A percentile compares a stretch with the other conserved stretches of the same genome.
phyloP scores from a whole-genome alignment of 257 asterid genomes.

The Solanum chmielewskii region DNA sequence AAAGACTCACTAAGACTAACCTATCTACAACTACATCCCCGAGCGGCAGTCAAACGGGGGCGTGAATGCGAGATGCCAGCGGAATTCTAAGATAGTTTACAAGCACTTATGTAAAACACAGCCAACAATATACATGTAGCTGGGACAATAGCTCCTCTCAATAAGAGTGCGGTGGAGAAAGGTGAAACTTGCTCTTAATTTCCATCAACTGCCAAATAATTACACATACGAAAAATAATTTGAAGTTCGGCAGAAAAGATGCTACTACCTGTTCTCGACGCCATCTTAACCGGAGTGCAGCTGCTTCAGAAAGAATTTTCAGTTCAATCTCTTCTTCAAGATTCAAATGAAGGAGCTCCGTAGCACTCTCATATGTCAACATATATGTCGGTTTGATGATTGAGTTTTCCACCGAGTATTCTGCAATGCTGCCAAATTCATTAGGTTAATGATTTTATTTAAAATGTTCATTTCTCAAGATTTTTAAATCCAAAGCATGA shows the following conservation, averaged over 20 bases:
- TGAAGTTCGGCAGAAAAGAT: not conserved
- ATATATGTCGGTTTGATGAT: constrained; percentile 87
- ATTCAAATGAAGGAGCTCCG: constrained; percentile 88
- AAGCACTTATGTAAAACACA: not conserved
- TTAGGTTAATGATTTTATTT: constrained; percentile 12
- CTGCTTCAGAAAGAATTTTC: constrained; percentile 85
- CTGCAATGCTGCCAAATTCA: constrained; percentile 69
- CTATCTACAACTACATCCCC: no score
- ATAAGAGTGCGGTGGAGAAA: not conserved
- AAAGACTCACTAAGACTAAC: no score
- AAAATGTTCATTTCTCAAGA: not conserved
- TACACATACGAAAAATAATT: not conserved
- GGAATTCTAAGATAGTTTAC: not conserved
- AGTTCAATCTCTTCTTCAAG: constrained; percentile 86
- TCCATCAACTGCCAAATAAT: not conserved
- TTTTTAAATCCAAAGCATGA: not conserved
- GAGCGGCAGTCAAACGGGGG: no score
- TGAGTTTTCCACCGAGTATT: constrained; percentile 80
- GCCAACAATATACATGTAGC: not conserved
- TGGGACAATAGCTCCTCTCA: not conserved
- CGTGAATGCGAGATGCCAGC: no score
- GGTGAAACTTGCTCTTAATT: not conserved
- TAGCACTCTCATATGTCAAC: constrained; percentile 95
- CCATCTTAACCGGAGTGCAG: constrained; percentile 72
- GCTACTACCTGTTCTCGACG: constrained; percentile 67